Base-by-base conservation (phyloP, 176 grass and related monocot genomes). In the Melocanna baccifera region DNA sequence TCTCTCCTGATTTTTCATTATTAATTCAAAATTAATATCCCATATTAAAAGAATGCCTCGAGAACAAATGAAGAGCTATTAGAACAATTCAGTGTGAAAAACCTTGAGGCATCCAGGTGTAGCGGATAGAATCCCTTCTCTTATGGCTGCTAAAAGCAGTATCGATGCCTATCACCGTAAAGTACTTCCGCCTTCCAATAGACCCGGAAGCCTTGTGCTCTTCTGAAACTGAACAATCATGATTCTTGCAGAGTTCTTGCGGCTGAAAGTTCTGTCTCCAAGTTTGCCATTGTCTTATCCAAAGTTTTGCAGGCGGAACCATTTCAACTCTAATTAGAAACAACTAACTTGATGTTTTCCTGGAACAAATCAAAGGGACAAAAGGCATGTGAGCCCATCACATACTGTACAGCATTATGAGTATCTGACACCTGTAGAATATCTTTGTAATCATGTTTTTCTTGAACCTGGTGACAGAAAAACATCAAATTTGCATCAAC, bases 71-170 rank as follows among this genome's bases (percentile, higher is more conserved):
- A 69, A 39, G 16, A 32, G 39, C 40, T 76, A 36, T 28, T 6
- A 13, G 40, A 71, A 12, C 7, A 61, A 29, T 25, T 41, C n/a
- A 16, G 13, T 41, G 18, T 59, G 47, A 42, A 65, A 67, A 86
- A 95, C 95, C 92, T 90, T 85, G 75, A 70, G 92, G 95, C n/a
- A 98, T 93, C 96, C 96, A 98, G 62, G 96, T 95, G 63, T 89
- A 85, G 16, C 89, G 92, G 77, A 98, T 90, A 64, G 95, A 98
- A 88, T 95, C 95, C 82, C 95, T 92, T 86, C 95, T 82, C 65
- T 91, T 92, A 50, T 89, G 92, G 58, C 95, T 98, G 41, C 87
- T 98, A 85, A 98, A 98, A 32, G 95, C 95, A 76, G 91, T 98
- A 82, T 98, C 95, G 59, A 98, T 95, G 25, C 92, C 95, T 76